Percentiles rank a stretch among this genome's conserved stretches.
Evolutionary conservation across 805 yeast species (phyloP).

Genomic region (Candida orba): DNA sequence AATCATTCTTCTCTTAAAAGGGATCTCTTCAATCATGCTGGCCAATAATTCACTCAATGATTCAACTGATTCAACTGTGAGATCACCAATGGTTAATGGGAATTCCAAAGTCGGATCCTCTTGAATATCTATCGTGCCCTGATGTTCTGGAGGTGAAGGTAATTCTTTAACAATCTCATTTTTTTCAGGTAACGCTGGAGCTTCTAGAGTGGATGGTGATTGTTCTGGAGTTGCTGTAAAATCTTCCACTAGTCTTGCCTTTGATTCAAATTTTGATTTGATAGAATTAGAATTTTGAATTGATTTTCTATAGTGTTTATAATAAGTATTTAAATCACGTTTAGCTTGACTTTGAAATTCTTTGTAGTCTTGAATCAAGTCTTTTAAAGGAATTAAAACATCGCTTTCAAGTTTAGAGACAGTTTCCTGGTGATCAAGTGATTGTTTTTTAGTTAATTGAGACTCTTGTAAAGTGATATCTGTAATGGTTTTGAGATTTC

Average conservation of each 20-base stretch:
- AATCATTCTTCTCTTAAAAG: constrained; percentile 21
- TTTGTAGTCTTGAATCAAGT: constrained; percentile 20
- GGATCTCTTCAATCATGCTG: constrained; percentile 12
- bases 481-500: constrained; percentile 4
- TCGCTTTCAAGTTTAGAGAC: constrained; percentile 12
- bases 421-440: constrained; percentile 1
- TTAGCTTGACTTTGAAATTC: constrained; percentile 9
- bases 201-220: too few relatives aligned
- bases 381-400: constrained; percentile 10
- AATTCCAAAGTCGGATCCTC: constrained; percentile 20
- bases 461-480: constrained; percentile 6
- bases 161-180: neutral
- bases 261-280: constrained; percentile 12
- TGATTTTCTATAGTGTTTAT: constrained; percentile 9
- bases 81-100: constrained; percentile 18
- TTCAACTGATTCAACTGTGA: constrained; percentile 10
- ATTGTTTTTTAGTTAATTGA: constrained; percentile 1
- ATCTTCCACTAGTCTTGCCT: constrained; percentile 14
- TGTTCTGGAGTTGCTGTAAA: neutral
- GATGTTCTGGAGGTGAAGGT: neutral
- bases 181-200: neutral
- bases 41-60: constrained; percentile 10
- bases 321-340: constrained; percentile 2
- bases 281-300: constrained; percentile 3
- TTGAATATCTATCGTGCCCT: neutral